These are phyloP conservation scores for Paramecium caudatum DNA, from an alignment of 73 alveolate genomes.

Conservation along the genomic window DNA sequence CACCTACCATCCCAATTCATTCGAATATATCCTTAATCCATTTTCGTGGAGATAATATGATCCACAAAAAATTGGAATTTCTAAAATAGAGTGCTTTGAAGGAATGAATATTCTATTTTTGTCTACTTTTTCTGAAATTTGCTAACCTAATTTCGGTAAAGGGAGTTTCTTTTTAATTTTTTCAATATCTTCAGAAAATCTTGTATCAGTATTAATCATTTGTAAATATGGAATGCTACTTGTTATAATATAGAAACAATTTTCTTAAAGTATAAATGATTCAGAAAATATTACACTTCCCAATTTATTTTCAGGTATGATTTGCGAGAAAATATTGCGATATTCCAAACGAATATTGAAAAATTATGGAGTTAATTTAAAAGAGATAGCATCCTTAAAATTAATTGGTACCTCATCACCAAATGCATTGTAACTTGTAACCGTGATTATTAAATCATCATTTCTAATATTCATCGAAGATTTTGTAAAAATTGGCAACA, in stretches of 20 bases:
- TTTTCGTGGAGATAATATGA: slow-evolving; percentile 8
- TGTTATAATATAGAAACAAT: slow-evolving; percentile 65
- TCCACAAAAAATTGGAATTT: neutral
- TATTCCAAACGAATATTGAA: slow-evolving; percentile 51
- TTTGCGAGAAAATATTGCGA: neutral
- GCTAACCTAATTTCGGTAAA: slow-evolving; percentile 57
- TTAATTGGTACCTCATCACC: slow-evolving; percentile 74
- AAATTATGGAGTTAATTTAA: slow-evolving; percentile 72
- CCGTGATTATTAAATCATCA: slow-evolving; percentile 1
- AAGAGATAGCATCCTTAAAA: slow-evolving; percentile 74
- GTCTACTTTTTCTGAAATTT: slow-evolving; percentile 56
- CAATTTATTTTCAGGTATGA: neutral
- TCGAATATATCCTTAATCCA: slow-evolving; percentile 8
- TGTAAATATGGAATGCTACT: slow-evolving; percentile 64
- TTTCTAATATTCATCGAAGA: neutral
- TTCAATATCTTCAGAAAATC: slow-evolving; percentile 65
- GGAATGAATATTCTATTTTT: slow-evolving; percentile 45
- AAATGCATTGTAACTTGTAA: slow-evolving; percentile 57
- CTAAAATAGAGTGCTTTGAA: neutral
- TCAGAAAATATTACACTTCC: slow-evolving; percentile 65
- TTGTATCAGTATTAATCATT: slow-evolving; percentile 46
- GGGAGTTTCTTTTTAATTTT: slow-evolving; percentile 57
- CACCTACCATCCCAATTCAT: slow-evolving; percentile 27
- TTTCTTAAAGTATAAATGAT: slow-evolving; percentile 73
- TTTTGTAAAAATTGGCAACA: neutral